A percentile compares a stretch with the other conserved stretches of the same genome.
Evolutionary conservation across 2,329 filamentous ascomycete species (phyloP).

Genomic region (Aspergillus jensenii): DNA sequence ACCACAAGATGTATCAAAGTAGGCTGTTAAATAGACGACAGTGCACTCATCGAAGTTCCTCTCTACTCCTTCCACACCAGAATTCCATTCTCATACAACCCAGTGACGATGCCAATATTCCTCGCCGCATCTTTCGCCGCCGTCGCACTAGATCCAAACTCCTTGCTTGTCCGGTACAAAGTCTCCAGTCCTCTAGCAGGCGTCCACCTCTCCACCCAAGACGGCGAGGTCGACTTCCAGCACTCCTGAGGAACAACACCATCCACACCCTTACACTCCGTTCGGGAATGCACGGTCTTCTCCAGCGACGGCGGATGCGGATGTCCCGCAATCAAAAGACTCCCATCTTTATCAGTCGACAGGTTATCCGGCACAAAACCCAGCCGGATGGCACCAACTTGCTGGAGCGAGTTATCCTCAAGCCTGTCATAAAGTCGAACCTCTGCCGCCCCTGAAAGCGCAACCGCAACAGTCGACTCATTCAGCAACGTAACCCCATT

Average conservation of each 20-base stretch:
- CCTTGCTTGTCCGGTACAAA: conserved; percentile 8
- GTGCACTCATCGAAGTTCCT: no score
- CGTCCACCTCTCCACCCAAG: conserved; percentile 11
- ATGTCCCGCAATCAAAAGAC: conserved; percentile 16
- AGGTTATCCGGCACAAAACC: conserved; percentile 18
- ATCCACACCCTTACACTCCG: background rate
- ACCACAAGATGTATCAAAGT: no score
- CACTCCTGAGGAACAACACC: background rate
- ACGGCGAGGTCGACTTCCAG: conserved; percentile 5
- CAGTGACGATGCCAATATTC: conserved; percentile 14
- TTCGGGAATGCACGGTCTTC: background rate
- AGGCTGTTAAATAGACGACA: background rate
- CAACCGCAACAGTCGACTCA: conserved; percentile 12
- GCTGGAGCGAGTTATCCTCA: background rate
- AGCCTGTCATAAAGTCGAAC: background rate
- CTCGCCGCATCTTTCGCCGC: conserved; percentile 12
- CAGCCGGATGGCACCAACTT: conserved; percentile 1
- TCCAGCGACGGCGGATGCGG: conserved; percentile 13
- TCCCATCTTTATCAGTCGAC: conserved; percentile 8
- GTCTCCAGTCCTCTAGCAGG: background rate
- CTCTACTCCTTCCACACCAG: conserved; percentile 17
- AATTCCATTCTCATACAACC: conserved; percentile 17
- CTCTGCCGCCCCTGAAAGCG: conserved; percentile 2
- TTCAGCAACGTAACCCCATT: conserved; percentile 17
- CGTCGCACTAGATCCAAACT: conserved; percentile 9